Evolutionary conservation across 1,139 yeast genomes (phyloP), one percentile per base, ranked within the genome.

Genomic region (Zygosaccharomyces sapae): DNA sequence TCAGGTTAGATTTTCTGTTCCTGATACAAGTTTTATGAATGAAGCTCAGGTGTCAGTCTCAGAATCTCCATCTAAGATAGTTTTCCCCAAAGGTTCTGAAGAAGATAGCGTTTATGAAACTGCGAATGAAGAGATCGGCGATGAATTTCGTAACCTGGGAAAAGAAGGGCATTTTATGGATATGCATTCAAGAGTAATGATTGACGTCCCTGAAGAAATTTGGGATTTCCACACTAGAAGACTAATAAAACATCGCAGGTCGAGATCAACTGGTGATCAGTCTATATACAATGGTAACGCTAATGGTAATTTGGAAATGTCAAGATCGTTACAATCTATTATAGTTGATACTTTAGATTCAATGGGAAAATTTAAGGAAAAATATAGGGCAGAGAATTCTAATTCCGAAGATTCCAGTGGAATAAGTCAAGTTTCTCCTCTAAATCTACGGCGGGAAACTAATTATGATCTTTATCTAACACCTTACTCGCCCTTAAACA

Each of bases 401-500:
- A 24, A 35, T 19, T 35, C 38, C 12, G 37, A 27, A 8, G 35
- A 43, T n/a, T 16, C 12, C 8, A 40, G 44, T 16, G 43, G 36
- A 33, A 27, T 31, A 6, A 45, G 51, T 24, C 48, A 44, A 12
- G 44, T 46, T 10, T 42, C 54, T 10, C 56, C 54, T 3, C 30
- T 49, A 16, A 46, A 48, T 6, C 41, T 54, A 18, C 50, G 47
- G 13, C 45, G 47, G n/a, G 41, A 38, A 13, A 46, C 42, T 12
- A 51, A 34, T 18, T 38, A 53, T 30, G 38, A 57, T 27, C 53
- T 70, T 7, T 68, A 63, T 44, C 46, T 70, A 12, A 56, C 67
- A 7, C 61, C 70, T 2, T 62, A 65, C 36, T 65, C 72, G 0
- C 66, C 69, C 5, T 46, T 70, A 36, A 70, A 68, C 48, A 51